phyloP scores from a whole-genome alignment of 2,329 filamentous ascomycete genomes.

The Tothia fuscella region DNA sequence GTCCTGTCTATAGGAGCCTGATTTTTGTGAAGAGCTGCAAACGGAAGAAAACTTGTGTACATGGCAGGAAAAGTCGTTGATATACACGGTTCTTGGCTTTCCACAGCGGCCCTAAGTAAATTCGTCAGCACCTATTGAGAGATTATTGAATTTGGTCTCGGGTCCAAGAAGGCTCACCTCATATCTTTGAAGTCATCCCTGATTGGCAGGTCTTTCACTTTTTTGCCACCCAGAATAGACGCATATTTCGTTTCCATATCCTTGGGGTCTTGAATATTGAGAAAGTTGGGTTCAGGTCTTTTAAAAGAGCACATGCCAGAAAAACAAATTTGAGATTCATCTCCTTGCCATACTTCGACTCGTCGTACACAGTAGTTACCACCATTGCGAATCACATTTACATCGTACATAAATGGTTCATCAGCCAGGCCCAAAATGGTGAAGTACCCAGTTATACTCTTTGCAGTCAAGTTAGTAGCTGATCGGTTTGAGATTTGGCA shows the following conservation, averaged over 20 bases:
- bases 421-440: slow-evolving; percentile 6
- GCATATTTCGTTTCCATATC: neutral
- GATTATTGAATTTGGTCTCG: neutral
- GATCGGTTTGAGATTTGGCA: no score
- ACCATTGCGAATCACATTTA: slow-evolving; percentile 1
- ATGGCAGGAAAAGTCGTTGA: slow-evolving; percentile 1
- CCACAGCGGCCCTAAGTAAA: neutral
- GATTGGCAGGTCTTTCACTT: slow-evolving; percentile 1
- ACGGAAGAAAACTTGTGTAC: slow-evolving; percentile 1
- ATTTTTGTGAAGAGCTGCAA: neutral
- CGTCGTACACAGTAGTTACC: slow-evolving; percentile 4
- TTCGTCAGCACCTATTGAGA: neutral
- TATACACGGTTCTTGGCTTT: neutral
- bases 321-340: slow-evolving; percentile 6
- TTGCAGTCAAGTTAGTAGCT: neutral
- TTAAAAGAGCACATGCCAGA: slow-evolving; percentile 8
- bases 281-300: slow-evolving; percentile 2
- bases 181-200: neutral
- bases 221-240: neutral
- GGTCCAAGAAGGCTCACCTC: neutral
- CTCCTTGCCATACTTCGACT: slow-evolving; percentile 8
- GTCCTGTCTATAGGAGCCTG: neutral
- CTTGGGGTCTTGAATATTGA: slow-evolving; percentile 1
- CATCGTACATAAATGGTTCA: slow-evolving; percentile 4
- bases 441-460: slow-evolving; percentile 10